These are phyloP conservation scores for Croton laevigatus DNA, from an alignment of 441 rosid species.

Conservation along the genomic window DNA sequence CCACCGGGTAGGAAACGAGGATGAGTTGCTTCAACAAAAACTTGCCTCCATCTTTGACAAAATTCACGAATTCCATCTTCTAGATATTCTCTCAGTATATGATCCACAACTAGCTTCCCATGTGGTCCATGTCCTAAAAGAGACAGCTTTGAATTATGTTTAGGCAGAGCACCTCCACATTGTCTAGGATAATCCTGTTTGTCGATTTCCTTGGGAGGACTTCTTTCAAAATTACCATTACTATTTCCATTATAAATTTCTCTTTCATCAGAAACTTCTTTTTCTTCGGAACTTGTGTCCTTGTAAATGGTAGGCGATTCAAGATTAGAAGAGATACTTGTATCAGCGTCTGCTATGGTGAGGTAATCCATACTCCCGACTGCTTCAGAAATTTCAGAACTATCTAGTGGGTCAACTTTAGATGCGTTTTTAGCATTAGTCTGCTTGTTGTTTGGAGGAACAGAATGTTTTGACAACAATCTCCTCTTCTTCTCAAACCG, in stretches of 20 bases:
- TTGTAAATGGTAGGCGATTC: slow-evolving; percentile 18
- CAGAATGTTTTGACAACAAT: slow-evolving; percentile 36
- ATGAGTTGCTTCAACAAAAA: slow-evolving; percentile 68
- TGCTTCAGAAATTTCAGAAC: slow-evolving; percentile 19
- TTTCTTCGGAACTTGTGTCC: slow-evolving; percentile 24
- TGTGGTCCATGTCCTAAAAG: slow-evolving; percentile 96
- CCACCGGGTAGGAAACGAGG: slow-evolving; percentile 91
- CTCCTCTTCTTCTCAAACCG: slow-evolving; percentile 67
- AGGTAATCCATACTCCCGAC: slow-evolving; percentile 16
- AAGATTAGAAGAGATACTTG: slow-evolving; percentile 25
- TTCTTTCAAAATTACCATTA: slow-evolving; percentile 27
- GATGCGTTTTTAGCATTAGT: slow-evolving; percentile 21
- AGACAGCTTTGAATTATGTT: slow-evolving; percentile 59
- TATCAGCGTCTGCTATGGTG: slow-evolving; percentile 20
- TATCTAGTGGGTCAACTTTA: slow-evolving; percentile 19
- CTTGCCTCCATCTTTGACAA: slow-evolving; percentile 94
- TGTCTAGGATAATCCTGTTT: slow-evolving; percentile 29
- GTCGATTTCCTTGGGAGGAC: slow-evolving; percentile 23
- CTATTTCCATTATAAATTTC: slow-evolving; percentile 23
- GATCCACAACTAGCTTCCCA: slow-evolving; percentile 83
- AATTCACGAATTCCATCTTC: slow-evolving; percentile 70
- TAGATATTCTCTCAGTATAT: slow-evolving; percentile 53
- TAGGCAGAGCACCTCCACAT: slow-evolving; percentile 32
- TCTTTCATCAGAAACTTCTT: slow-evolving; percentile 28
- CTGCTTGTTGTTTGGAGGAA: slow-evolving; percentile 31